Percentiles rank a stretch among this genome's conserved stretches.
Conservation (phyloP, 192 early-diverging fungal genomes). For the Lobulomyces angularis region DNA sequence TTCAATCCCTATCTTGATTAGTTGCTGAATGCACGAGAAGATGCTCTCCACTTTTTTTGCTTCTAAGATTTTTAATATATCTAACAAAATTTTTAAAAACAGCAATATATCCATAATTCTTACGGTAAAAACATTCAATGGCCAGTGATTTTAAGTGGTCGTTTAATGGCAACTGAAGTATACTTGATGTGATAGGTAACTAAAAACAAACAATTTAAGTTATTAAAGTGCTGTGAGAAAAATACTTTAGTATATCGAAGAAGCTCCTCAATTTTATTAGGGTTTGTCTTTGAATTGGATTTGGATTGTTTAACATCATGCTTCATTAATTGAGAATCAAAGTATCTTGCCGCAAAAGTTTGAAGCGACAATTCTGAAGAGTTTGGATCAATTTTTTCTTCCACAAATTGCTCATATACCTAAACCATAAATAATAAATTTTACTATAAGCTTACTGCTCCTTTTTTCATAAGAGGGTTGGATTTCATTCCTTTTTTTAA, state of each 20-base stretch:
- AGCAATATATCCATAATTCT: constrained; percentile 1
- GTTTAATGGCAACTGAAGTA: too few species aligned
- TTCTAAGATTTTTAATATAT: constrained; percentile 21
- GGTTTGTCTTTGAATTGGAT: neutral
- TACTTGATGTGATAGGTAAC: too few species aligned
- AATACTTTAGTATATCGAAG: too few species aligned
- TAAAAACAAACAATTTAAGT: too few species aligned
- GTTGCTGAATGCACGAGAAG: constrained; percentile 9
- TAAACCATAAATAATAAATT: neutral
- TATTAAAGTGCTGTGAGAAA: too few species aligned
- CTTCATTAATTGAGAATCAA: too few species aligned
- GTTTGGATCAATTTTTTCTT: constrained; percentile 18
- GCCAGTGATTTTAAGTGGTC: constrained; percentile 12
- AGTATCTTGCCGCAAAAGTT: constrained; percentile 22
- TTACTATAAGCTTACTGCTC: constrained; percentile 2
- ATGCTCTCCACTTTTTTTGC: constrained; percentile 23
- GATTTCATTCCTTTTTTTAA: constrained; percentile 7
- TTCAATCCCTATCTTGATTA: constrained; percentile 19
- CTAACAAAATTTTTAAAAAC: too few species aligned
- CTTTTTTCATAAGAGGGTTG: constrained; percentile 18
- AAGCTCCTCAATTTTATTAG: too few species aligned
- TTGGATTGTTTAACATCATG: neutral
- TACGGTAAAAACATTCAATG: constrained; percentile 22
- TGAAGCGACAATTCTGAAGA: constrained; percentile 14
- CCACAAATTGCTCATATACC: constrained; percentile 5